Evolutionary conservation across 495 filamentous ascomycete species (phyloP).

Genomic region (Chaetomium tenue): DNA sequence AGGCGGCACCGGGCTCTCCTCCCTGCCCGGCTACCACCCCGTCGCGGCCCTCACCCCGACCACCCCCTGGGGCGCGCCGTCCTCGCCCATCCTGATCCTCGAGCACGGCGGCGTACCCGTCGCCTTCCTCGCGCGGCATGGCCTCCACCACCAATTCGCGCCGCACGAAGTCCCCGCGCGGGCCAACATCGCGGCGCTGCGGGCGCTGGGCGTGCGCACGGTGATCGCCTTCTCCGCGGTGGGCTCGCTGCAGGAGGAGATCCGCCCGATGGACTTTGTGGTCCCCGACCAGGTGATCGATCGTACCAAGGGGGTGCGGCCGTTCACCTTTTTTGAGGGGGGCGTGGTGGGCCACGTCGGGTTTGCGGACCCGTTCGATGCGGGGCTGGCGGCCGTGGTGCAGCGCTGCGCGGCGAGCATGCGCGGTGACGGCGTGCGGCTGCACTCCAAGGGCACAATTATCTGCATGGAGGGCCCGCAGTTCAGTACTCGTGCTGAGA

Average conservation of each 20-base stretch:
- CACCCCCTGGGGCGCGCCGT: constrained; percentile 92
- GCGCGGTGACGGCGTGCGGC: constrained; percentile 70
- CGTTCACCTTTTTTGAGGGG: constrained; percentile 93
- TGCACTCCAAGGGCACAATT: constrained; percentile 76
- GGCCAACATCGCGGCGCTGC: constrained; percentile 93
- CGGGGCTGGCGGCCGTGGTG: constrained; percentile 68
- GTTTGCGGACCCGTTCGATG: constrained; percentile 94
- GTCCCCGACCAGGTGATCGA: constrained; percentile 96
- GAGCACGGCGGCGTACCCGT: constrained; percentile 77
- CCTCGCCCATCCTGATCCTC: constrained; percentile 86
- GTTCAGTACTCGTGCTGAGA: constrained; percentile 97
- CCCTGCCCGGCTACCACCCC: constrained; percentile 68
- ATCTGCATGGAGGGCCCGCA: constrained; percentile 97
- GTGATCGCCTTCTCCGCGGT: constrained; percentile 95
- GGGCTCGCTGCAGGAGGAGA: constrained; percentile 84
- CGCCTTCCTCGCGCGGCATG: constrained; percentile 93
- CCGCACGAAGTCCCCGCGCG: constrained; percentile 88
- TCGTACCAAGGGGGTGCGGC: constrained; percentile 88
- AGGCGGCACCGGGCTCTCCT: constrained; percentile 86
- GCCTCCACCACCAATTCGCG: constrained; percentile 79
- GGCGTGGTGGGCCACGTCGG: constrained; percentile 92
- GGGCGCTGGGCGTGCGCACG: constrained; percentile 80
- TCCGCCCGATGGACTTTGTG: constrained; percentile 93
- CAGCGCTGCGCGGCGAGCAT: constrained; percentile 68
- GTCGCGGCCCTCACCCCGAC: constrained; percentile 66